phyloP scores from a whole-genome alignment of 768 basidiomycete genomes.

The Dentipellis fragilis region DNA sequence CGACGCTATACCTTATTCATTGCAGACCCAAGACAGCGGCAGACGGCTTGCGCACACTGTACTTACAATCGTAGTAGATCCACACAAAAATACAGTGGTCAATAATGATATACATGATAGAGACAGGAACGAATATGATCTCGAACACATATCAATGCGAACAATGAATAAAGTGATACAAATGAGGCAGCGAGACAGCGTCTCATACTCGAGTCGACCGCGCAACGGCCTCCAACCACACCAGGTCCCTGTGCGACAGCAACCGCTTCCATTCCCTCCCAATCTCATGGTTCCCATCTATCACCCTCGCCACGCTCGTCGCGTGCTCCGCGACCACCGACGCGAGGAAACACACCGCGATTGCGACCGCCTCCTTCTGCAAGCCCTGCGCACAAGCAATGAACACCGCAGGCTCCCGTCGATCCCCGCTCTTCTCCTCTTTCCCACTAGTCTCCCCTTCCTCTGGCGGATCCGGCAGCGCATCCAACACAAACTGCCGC shows the following conservation, averaged over 20 bases:
- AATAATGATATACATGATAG: too few relatives aligned
- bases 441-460: background rate
- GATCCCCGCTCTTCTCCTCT: background rate
- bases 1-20: too few relatives aligned
- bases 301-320: background rate
- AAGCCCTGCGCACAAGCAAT: background rate
- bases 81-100: too few relatives aligned
- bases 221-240: background rate
- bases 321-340: background rate
- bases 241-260: background rate
- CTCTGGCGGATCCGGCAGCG: constrained; percentile 23
- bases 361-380: background rate
- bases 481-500: constrained; percentile 20
- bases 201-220: background rate
- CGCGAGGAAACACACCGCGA: background rate
- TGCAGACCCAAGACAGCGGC: too few relatives aligned
- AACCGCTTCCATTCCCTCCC: background rate
- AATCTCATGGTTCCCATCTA: background rate
- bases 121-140: too few relatives aligned
- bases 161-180: too few relatives aligned
- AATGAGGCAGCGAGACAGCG: too few relatives aligned
- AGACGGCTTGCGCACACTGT: too few relatives aligned
- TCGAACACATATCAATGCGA: too few relatives aligned
- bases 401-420: background rate
- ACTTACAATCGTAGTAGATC: too few relatives aligned